Conservation (phyloP, 225 moss, liverwort and hornwort genomes). For the Rhytidiadelphus loreus region DNA sequence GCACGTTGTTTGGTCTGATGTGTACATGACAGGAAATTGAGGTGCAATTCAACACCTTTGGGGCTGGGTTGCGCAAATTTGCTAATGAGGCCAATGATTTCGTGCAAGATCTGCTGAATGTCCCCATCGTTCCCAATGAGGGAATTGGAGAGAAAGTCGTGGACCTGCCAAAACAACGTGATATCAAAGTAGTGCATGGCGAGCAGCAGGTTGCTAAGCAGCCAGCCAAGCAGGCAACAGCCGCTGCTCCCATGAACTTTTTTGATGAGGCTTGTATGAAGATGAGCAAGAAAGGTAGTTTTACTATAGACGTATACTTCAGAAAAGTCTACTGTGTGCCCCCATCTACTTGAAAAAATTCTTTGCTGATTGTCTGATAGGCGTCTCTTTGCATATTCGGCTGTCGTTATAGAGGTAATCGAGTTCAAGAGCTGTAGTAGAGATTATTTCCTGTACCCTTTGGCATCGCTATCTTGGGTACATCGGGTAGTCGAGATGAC, state of each 20-base stretch:
- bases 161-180: conserved; percentile 43
- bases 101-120: conserved; percentile 40
- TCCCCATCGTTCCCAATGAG: conserved; percentile 16
- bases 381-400: neutral
- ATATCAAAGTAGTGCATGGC: conserved; percentile 32
- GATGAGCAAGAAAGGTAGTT: conserved; percentile 40
- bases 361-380: neutral
- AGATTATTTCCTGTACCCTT: neutral
- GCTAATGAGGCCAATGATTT: conserved; percentile 51
- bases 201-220: conserved; percentile 43
- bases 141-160: conserved; percentile 28
- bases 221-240: conserved; percentile 33
- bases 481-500: neutral
- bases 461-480: neutral
- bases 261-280: conserved; percentile 57
- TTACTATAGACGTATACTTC: neutral
- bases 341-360: neutral
- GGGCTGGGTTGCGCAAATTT: conserved; percentile 45
- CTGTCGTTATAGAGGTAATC: neutral
- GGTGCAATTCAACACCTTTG: conserved; percentile 44
- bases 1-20: neutral
- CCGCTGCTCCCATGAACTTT: conserved; percentile 37
- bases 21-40: conserved; percentile 30
- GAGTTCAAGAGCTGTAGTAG: neutral
- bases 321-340: neutral